A percentile compares a stretch with the other conserved stretches of the same genome.
These are phyloP conservation scores for Tripidium arundinaceum DNA, from an alignment of 202 grass and related monocot species.

Conservation along the genomic window DNA sequence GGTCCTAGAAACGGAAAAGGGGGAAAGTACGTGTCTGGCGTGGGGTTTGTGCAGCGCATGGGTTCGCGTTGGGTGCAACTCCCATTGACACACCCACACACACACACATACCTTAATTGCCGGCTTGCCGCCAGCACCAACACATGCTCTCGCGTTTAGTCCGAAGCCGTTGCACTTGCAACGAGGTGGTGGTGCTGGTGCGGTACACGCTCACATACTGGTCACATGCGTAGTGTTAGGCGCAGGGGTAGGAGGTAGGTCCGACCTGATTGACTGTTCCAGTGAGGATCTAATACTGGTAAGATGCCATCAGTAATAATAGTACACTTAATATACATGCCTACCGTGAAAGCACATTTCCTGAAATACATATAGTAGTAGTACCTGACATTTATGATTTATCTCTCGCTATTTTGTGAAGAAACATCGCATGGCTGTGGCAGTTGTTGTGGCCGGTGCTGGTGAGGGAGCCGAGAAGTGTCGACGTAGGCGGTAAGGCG, in stretches of 20 bases:
- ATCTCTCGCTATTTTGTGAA: no score
- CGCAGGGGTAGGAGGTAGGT: conserved; percentile 9
- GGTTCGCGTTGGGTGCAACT: conserved; percentile 35
- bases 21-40: not conserved
- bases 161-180: conserved; percentile 13
- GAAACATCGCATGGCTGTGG: no score
- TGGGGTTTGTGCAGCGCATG: not conserved
- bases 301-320: no score
- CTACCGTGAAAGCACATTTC: no score
- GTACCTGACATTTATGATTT: no score
- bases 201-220: not conserved
- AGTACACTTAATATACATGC: no score
- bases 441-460: no score
- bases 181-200: not conserved
- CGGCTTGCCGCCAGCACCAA: not conserved
- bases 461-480: not conserved
- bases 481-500: not conserved
- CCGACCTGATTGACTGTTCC: no score
- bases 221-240: no score
- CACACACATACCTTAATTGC: no score
- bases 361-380: no score
- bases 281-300: not conserved
- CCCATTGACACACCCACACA: conserved; percentile 4
- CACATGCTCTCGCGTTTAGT: not conserved
- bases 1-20: not conserved